These are phyloP conservation scores for Rhodotorula sp. DNA, from an alignment of 1,284 basidiomycete species.

Conservation along the genomic window DNA sequence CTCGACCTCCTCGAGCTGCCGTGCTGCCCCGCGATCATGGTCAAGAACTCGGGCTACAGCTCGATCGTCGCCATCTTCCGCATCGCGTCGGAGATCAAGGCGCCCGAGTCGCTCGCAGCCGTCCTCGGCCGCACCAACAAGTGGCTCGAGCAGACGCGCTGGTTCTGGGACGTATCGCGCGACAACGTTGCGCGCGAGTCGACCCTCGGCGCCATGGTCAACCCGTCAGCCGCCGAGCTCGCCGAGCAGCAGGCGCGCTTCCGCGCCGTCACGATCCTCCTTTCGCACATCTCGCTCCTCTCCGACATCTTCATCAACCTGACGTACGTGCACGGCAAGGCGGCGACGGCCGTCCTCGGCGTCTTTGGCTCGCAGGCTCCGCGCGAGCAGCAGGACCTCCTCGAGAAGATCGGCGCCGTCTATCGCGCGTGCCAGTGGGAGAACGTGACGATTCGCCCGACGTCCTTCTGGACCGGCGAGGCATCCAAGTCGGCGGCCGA, in stretches of 20 bases:
- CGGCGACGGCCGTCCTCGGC: slow-evolving; percentile 73
- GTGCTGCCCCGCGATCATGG: slow-evolving; percentile 87
- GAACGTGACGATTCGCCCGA: slow-evolving; percentile 58
- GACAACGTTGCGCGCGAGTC: slow-evolving; percentile 56
- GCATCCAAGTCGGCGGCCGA: slow-evolving; percentile 28
- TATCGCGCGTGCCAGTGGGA: slow-evolving; percentile 87
- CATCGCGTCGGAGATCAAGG: slow-evolving; percentile 81
- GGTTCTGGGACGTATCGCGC: slow-evolving; percentile 64
- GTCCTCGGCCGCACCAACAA: slow-evolving; percentile 70
- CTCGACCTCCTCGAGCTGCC: slow-evolving; percentile 77
- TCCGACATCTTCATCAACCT: slow-evolving; percentile 87
- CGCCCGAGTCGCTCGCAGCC: slow-evolving; percentile 71
- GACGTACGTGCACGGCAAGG: slow-evolving; percentile 77
- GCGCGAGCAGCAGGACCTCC: slow-evolving; percentile 58
- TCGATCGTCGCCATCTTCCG: slow-evolving; percentile 85
- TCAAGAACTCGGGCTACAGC: slow-evolving; percentile 74
- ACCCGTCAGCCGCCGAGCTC: slow-evolving; percentile 55
- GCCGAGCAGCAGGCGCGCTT: slow-evolving; percentile 67
- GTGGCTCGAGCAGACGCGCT: slow-evolving; percentile 68
- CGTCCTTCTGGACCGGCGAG: slow-evolving; percentile 32
- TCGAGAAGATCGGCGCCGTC: slow-evolving; percentile 74
- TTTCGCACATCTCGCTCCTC: slow-evolving; percentile 77
- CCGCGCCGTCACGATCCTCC: slow-evolving; percentile 72
- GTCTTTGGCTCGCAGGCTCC: slow-evolving; percentile 67
- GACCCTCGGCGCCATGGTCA: slow-evolving; percentile 64